phyloP scores from a whole-genome alignment of 2,329 filamentous ascomycete genomes.

The Epichloe baconii region DNA sequence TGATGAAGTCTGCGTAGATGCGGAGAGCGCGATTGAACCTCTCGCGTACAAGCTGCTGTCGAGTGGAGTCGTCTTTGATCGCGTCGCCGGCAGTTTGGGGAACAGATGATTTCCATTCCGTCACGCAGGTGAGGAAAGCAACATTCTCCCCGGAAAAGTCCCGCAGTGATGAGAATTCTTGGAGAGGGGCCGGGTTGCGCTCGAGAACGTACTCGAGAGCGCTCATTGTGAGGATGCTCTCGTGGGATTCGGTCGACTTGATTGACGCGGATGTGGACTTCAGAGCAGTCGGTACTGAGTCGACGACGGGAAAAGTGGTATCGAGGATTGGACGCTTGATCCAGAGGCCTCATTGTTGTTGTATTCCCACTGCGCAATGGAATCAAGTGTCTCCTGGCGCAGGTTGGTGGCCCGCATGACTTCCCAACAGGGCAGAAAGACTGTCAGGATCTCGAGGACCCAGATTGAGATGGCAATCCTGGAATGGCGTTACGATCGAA shows the following conservation, averaged over 20 bases:
- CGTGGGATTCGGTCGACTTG: slow-evolving; percentile 13
- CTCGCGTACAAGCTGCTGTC: slow-evolving; percentile 25
- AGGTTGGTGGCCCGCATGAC: slow-evolving; percentile 30
- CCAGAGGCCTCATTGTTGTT: slow-evolving; percentile 17
- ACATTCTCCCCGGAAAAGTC: slow-evolving; percentile 64
- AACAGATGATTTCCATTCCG: slow-evolving; percentile 37
- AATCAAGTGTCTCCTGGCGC: slow-evolving; percentile 28
- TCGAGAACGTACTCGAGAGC: slow-evolving; percentile 49
- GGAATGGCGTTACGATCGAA: not conserved
- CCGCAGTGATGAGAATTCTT: slow-evolving; percentile 49
- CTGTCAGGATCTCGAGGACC: slow-evolving; percentile 45
- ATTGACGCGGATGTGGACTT: slow-evolving; percentile 22
- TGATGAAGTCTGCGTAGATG: slow-evolving; percentile 50
- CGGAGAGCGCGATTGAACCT: slow-evolving; percentile 44
- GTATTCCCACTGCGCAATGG: slow-evolving; percentile 30
- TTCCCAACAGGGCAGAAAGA: slow-evolving; percentile 49
- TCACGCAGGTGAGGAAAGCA: slow-evolving; percentile 47
- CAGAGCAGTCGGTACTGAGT: slow-evolving; percentile 15
- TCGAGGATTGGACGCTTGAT: slow-evolving; percentile 9
- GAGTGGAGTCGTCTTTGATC: slow-evolving; percentile 9
- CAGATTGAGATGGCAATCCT: slow-evolving; percentile 40
- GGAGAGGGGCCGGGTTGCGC: slow-evolving; percentile 44
- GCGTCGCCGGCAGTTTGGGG: slow-evolving; percentile 12
- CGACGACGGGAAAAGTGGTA: slow-evolving; percentile 12
- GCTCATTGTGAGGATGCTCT: slow-evolving; percentile 42